Evolutionary conservation across 163 green algal genomes (phyloP).

Genomic region (Coccomyxa subellipsoidea): DNA sequence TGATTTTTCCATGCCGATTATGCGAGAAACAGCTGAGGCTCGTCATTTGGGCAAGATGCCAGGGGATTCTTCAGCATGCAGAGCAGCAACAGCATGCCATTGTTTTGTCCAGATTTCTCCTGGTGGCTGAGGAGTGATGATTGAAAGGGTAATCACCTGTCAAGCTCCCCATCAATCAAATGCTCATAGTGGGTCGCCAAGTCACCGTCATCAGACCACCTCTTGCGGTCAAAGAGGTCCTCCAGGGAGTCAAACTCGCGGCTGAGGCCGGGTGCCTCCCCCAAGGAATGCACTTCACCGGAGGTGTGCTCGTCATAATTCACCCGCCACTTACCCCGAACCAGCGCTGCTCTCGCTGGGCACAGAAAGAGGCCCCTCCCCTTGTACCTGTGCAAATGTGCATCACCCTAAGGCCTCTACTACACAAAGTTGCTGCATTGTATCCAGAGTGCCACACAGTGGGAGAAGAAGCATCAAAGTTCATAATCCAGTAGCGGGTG

Average conservation of each 20-base stretch:
- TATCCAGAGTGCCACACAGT: too few relatives aligned
- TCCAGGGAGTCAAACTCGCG: background rate
- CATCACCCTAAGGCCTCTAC: background rate
- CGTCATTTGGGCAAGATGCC: too few relatives aligned
- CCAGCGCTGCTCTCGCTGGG: conserved; percentile 23
- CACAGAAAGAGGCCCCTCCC: conserved; percentile 76
- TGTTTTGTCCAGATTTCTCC: too few relatives aligned
- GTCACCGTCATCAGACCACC: background rate
- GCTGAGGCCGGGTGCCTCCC: background rate
- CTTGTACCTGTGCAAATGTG: conserved; percentile 34
- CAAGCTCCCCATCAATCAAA: background rate
- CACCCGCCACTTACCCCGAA: background rate
- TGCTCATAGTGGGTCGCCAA: background rate
- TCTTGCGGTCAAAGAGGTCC: conserved; percentile 1
- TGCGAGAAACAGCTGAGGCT: too few relatives aligned
- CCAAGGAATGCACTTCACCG: background rate
- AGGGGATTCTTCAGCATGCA: too few relatives aligned
- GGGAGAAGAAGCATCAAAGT: too few relatives aligned
- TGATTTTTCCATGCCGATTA: too few relatives aligned
- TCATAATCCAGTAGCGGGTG: too few relatives aligned
- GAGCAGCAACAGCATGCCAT: too few relatives aligned
- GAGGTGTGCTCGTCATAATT: background rate
- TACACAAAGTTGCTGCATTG: background rate
- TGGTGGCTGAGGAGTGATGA: too few relatives aligned
- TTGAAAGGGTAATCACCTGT: background rate